phyloP scores from a whole-genome alignment of 306 rosid genomes.

The Begonia fuchsioides region DNA sequence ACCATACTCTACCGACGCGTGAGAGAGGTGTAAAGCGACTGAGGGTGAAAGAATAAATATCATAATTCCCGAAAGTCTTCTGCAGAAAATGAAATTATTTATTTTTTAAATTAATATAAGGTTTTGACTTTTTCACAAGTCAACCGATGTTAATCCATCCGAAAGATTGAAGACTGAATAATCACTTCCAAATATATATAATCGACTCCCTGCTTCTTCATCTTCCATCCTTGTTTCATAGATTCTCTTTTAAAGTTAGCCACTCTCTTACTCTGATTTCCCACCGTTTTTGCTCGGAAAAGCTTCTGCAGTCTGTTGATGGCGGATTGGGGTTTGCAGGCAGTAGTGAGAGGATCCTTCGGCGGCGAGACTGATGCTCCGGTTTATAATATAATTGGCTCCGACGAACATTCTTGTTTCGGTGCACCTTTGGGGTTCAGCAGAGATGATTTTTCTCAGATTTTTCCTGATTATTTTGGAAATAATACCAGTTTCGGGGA shows the following conservation, averaged over 20 bases:
- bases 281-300: not conserved
- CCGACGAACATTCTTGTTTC: slow-evolving; percentile 3
- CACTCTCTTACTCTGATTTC: not conserved
- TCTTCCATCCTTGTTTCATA: not conserved
- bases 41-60: not conserved
- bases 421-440: slow-evolving; percentile 8
- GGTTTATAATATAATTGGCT: not conserved
- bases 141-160: slow-evolving; percentile 26
- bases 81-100: not conserved
- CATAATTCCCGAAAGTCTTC: not conserved
- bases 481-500: slow-evolving; percentile 30
- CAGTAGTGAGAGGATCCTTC: slow-evolving; percentile 50
- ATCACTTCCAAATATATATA: slow-evolving; percentile 10
- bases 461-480: slow-evolving; percentile 35
- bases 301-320: slow-evolving; percentile 9
- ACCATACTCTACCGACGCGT: not conserved
- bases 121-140: slow-evolving; percentile 37
- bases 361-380: not conserved
- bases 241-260: slow-evolving; percentile 9
- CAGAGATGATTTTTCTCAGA: slow-evolving; percentile 23
- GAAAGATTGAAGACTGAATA: not conserved
- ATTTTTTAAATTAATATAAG: not conserved
- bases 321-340: slow-evolving; percentile 84
- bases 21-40: not conserved
- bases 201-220: slow-evolving; percentile 4